Conservation (phyloP, 2,329 filamentous ascomycete species). For the Xylaria sp. region DNA sequence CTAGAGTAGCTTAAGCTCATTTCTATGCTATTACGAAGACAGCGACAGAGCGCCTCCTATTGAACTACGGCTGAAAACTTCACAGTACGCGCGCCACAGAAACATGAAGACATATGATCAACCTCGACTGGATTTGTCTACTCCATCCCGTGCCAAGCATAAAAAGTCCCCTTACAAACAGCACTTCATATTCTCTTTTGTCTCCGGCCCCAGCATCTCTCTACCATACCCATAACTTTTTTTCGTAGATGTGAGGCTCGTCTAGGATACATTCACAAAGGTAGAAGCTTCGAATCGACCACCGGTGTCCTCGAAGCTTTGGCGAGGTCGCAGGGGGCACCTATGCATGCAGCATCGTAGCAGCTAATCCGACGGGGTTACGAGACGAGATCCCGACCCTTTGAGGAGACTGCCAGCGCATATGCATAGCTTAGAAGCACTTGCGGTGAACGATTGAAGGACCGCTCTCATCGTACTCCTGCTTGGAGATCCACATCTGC, state of each 20-base stretch:
- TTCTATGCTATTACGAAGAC: constrained; percentile 7
- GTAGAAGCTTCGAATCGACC: constrained; percentile 56
- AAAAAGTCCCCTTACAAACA: constrained; percentile 63
- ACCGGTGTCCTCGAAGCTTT: constrained; percentile 59
- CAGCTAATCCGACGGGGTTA: constrained; percentile 35
- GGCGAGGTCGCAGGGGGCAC: constrained; percentile 52
- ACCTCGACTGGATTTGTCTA: constrained; percentile 63
- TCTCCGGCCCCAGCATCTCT: constrained; percentile 58
- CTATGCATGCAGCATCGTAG: constrained; percentile 39
- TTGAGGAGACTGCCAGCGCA: constrained; percentile 2
- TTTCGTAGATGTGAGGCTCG: constrained; percentile 63
- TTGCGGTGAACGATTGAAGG: constrained; percentile 99
- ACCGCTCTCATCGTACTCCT: constrained; percentile 99
- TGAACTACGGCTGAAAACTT: constrained; percentile 39
- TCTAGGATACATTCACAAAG: constrained; percentile 61
- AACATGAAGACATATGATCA: constrained; percentile 68
- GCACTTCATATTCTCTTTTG: constrained; percentile 58
- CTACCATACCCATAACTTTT: constrained; percentile 68
- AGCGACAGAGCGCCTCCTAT: constrained; percentile 6
- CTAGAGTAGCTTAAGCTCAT: background rate
- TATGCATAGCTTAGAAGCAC: constrained; percentile 91
- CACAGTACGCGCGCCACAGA: constrained; percentile 51
- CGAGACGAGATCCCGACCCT: constrained; percentile 5
- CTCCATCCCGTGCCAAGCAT: constrained; percentile 58
- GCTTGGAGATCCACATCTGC: constrained; percentile 99